Conservation (phyloP, 2,329 filamentous ascomycete genomes). For the Claviceps sp. region DNA sequence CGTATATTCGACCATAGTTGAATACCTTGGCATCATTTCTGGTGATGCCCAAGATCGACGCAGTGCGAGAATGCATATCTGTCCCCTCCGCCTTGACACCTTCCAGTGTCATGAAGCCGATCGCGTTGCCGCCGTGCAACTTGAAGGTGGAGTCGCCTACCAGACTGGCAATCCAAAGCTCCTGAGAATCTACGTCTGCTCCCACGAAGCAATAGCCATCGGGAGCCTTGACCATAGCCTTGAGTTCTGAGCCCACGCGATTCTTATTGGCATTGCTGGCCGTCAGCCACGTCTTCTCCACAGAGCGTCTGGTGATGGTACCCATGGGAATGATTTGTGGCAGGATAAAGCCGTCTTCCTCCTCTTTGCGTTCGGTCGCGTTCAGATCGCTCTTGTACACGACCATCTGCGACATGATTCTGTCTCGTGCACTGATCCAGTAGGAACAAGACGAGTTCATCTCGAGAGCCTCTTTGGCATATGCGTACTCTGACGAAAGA, state of each 20-base stretch:
- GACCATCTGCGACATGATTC: conserved; percentile 91
- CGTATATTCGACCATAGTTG: conserved; percentile 97
- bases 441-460: conserved; percentile 99
- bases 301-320: conserved; percentile 83
- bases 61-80: conserved; percentile 88
- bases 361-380: conserved; percentile 6
- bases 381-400: conserved; percentile 60
- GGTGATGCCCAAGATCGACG: conserved; percentile 81
- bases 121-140: conserved; percentile 88
- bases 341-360: conserved; percentile 60
- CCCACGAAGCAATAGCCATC: conserved; percentile 88
- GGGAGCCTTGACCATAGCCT: conserved; percentile 90
- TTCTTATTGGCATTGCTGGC: conserved; percentile 96
- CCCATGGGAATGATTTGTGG: conserved; percentile 98
- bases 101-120: conserved; percentile 98
- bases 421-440: conserved; percentile 91
- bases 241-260: conserved; percentile 88
- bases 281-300: conserved; percentile 97
- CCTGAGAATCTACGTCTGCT: conserved; percentile 92
- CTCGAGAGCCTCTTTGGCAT: conserved; percentile 87
- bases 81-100: conserved; percentile 89
- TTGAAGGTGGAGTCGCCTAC: conserved; percentile 91
- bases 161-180: conserved; percentile 94
- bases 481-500: conserved; percentile 72
- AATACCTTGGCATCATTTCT: conserved; percentile 95